phyloP scores from a whole-genome alignment of 345 rosid species.

The Corymbia maculata region DNA sequence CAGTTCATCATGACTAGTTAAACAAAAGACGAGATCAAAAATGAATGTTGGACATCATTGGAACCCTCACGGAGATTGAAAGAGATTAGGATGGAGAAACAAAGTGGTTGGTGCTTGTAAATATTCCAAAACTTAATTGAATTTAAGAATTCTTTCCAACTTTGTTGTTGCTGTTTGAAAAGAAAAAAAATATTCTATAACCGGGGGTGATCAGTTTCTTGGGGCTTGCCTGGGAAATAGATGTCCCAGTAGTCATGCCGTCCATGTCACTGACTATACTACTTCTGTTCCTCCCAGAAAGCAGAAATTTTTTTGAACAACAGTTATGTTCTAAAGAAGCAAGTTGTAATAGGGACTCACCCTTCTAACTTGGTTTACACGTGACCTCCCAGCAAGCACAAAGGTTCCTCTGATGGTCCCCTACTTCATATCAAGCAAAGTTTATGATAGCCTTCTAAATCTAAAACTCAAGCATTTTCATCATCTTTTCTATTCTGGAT shows the following conservation, averaged over 20 bases:
- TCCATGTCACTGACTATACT: not conserved
- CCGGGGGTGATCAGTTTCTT: not conserved
- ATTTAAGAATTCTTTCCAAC: not conserved
- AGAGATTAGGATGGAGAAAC: not conserved
- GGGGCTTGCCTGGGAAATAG: not conserved
- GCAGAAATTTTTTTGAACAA: not conserved
- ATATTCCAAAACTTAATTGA: not conserved
- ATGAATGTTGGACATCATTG: not conserved
- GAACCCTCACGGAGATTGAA: not conserved
- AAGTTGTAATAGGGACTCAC: not conserved
- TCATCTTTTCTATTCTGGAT: not conserved
- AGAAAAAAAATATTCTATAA: not conserved
- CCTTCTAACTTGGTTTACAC: not conserved
- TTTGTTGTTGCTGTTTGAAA: not conserved
- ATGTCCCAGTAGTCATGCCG: not conserved
- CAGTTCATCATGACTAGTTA: not conserved
- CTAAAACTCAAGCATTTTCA: not conserved
- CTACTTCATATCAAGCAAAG: not conserved
- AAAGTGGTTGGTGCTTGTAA: not conserved
- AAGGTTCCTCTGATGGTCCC: not conserved
- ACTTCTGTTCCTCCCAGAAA: not conserved
- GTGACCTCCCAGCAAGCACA: not conserved
- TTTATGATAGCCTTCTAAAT: not conserved
- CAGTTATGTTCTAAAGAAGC: not conserved
- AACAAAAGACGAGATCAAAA: not conserved